phyloP scores from a whole-genome alignment of 768 basidiomycete genomes.

The Pleurotus eryngii region DNA sequence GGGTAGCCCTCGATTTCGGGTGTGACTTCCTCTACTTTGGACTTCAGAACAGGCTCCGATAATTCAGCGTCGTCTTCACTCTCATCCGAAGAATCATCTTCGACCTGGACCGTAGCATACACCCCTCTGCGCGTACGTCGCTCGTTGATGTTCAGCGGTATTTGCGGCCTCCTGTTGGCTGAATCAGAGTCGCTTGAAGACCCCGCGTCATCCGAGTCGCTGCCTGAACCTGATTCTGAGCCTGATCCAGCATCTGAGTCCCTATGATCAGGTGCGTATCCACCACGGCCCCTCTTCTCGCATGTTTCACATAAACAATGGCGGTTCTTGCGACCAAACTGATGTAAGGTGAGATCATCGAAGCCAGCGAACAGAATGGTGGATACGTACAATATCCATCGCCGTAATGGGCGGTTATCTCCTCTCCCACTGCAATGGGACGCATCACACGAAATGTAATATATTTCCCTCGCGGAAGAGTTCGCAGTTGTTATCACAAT shows the following conservation, averaged over 20 bases:
- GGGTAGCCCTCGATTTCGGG: conserved; percentile 45
- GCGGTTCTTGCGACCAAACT: conserved; percentile 66
- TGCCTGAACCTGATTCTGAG: conserved; percentile 50
- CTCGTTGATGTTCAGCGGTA: conserved; percentile 65
- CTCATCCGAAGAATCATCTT: conserved; percentile 57
- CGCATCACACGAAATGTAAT: conserved; percentile 85
- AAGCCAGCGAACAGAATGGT: conserved; percentile 16
- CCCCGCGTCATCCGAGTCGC: conserved; percentile 36
- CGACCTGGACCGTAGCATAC: conserved; percentile 64
- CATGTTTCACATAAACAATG: conserved; percentile 87
- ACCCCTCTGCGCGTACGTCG: conserved; percentile 79
- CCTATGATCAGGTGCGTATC: conserved; percentile 61
- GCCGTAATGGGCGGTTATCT: conserved; percentile 88
- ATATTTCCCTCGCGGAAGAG: conserved; percentile 84
- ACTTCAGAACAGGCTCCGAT: conserved; percentile 42
- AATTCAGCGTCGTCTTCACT: conserved; percentile 50
- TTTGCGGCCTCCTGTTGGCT: conserved; percentile 32
- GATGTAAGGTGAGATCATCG: conserved; percentile 13
- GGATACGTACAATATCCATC: conserved; percentile 80
- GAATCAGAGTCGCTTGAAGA: conserved; percentile 33
- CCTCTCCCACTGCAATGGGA: conserved; percentile 76
- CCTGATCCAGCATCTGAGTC: conserved; percentile 44
- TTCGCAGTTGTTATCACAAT: conserved; percentile 87
- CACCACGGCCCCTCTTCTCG: conserved; percentile 71
- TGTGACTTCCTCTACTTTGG: conserved; percentile 53